phyloP scores from a whole-genome alignment of 2,329 filamentous ascomycete species.

The Colletotrichum acutatum region DNA sequence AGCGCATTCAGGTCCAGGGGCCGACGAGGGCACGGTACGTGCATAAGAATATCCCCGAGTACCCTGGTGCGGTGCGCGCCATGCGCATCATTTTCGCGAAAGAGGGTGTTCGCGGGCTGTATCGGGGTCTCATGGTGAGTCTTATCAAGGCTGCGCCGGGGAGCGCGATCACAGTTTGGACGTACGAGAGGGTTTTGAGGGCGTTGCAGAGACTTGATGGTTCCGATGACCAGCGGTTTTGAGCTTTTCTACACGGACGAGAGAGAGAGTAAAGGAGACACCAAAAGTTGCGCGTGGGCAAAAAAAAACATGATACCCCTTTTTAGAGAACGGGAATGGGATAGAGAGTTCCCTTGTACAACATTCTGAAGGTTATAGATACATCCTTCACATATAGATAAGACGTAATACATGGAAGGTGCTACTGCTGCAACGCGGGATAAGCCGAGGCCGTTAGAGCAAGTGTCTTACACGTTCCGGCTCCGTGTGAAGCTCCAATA shows the following conservation, averaged over 20 bases:
- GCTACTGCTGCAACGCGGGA: too few relatives aligned
- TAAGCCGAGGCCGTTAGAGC: too few relatives aligned
- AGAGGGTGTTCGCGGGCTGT: slow-evolving; percentile 85
- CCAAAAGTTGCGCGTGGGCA: slow-evolving; percentile 30
- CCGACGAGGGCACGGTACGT: slow-evolving; percentile 84
- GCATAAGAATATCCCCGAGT: slow-evolving; percentile 89
- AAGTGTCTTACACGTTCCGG: too few relatives aligned
- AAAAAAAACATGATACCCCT: slow-evolving; percentile 33
- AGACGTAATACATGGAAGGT: neutral
- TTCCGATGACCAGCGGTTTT: slow-evolving; percentile 17
- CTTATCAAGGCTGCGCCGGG: slow-evolving; percentile 94
- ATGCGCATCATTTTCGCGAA: slow-evolving; percentile 73
- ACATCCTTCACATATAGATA: neutral
- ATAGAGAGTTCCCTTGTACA: neutral
- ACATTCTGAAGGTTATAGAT: neutral
- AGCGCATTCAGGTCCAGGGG: slow-evolving; percentile 94
- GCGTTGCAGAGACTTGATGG: slow-evolving; percentile 59
- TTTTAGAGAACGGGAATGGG: neutral
- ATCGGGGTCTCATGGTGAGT: slow-evolving; percentile 88
- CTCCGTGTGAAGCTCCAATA: too few relatives aligned
- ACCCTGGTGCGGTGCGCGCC: slow-evolving; percentile 74
- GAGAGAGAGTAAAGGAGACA: too few relatives aligned
- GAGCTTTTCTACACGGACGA: neutral
- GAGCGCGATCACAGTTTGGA: slow-evolving; percentile 94
- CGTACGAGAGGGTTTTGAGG: slow-evolving; percentile 82